Conservation (phyloP, 2,329 filamentous ascomycete genomes). For the Chaetoscypha palmicola region DNA sequence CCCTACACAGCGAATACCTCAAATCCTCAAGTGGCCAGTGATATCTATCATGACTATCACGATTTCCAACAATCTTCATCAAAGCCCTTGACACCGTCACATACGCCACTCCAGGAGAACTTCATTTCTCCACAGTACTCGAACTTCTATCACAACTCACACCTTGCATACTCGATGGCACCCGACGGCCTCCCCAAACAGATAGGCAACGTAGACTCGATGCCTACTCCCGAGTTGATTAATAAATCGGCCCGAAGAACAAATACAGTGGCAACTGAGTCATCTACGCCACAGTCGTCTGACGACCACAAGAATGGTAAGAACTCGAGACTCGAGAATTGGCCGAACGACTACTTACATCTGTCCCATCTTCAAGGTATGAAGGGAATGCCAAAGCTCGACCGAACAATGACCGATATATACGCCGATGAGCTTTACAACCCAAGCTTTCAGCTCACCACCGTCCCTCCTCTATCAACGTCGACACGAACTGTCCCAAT, state of each 20-base stretch:
- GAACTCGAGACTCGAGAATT: slow-evolving; percentile 33
- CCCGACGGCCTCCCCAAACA: slow-evolving; percentile 22
- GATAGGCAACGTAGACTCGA: slow-evolving; percentile 24
- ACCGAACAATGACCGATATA: slow-evolving; percentile 78
- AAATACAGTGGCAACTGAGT: slow-evolving; percentile 53
- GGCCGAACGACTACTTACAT: slow-evolving; percentile 64
- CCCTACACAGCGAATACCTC: slow-evolving; percentile 49
- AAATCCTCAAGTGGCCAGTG: slow-evolving; percentile 51
- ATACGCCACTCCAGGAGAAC: slow-evolving; percentile 29
- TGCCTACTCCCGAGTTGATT: slow-evolving; percentile 27
- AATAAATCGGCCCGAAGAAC: slow-evolving; percentile 32
- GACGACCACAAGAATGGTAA: slow-evolving; percentile 51
- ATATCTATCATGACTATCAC: slow-evolving; percentile 35
- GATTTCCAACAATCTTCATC: slow-evolving; percentile 29
- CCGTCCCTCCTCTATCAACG: slow-evolving; percentile 46
- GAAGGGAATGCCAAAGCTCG: slow-evolving; percentile 67
- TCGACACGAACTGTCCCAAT: slow-evolving; percentile 35
- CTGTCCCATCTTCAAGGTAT: slow-evolving; percentile 36
- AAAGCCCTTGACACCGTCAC: slow-evolving; percentile 30
- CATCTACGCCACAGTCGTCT: slow-evolving; percentile 49
- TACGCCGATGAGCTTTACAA: slow-evolving; percentile 82
- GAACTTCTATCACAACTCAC: slow-evolving; percentile 32
- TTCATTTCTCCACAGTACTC: slow-evolving; percentile 33
- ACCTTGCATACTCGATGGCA: slow-evolving; percentile 23
- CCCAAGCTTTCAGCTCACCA: slow-evolving; percentile 54